These are phyloP conservation scores for Ophiostoma sp. DNA, from an alignment of 2,329 filamentous ascomycete genomes.

Conservation along the genomic window DNA sequence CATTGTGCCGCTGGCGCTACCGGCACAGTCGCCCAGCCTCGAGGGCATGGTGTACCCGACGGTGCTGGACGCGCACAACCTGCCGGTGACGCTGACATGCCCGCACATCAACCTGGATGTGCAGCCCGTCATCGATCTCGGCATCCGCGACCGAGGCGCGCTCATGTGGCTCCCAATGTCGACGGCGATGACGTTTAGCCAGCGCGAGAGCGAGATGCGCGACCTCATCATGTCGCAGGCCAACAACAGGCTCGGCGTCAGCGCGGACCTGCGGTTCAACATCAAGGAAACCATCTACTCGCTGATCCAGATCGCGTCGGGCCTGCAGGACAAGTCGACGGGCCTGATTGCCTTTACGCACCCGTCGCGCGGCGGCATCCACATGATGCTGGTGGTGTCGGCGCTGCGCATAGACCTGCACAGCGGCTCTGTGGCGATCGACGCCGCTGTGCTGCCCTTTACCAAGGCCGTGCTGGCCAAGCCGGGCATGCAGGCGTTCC, in stretches of 20 bases:
- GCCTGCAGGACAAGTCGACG: slow-evolving; percentile 23
- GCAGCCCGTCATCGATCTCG: slow-evolving; percentile 41
- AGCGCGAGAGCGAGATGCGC: slow-evolving; percentile 38
- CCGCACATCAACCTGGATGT: slow-evolving; percentile 43
- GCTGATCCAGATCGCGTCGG: slow-evolving; percentile 1
- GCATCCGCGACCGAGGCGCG: slow-evolving; percentile 30
- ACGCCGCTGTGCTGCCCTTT: neutral
- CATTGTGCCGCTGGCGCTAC: slow-evolving; percentile 35
- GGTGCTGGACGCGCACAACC: slow-evolving; percentile 28
- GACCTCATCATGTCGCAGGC: slow-evolving; percentile 10
- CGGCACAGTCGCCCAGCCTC: slow-evolving; percentile 28
- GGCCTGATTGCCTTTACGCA: neutral
- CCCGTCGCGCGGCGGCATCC: slow-evolving; percentile 4
- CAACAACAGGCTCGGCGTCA: slow-evolving; percentile 6
- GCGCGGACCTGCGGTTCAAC: neutral
- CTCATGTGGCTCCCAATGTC: neutral
- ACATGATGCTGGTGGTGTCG: neutral
- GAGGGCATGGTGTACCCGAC: slow-evolving; percentile 38
- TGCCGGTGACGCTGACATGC: slow-evolving; percentile 39
- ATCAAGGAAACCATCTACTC: slow-evolving; percentile 2
- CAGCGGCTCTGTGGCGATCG: neutral
- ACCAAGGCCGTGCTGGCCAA: neutral
- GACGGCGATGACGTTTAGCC: slow-evolving; percentile 40
- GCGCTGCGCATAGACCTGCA: slow-evolving; percentile 1
- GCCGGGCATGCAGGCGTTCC: neutral